A percentile compares a stretch with the other conserved stretches of the same genome.
These are phyloP conservation scores for Xerocomus nothofagi DNA, from an alignment of 1,284 basidiomycete species.

Conservation along the genomic window DNA sequence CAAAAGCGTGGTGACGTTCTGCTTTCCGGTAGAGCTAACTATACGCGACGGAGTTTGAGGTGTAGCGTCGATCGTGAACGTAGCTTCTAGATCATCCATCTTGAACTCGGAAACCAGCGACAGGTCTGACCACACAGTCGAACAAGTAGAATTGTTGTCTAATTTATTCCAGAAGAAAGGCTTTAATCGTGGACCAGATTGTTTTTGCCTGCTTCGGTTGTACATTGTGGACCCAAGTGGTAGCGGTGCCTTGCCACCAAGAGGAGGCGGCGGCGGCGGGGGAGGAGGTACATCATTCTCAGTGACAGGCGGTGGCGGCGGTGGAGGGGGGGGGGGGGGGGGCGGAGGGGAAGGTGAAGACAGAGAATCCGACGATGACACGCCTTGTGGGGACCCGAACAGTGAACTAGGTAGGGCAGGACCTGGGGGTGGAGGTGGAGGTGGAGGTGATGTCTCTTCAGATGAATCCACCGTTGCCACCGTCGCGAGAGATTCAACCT, in stretches of 20 bases:
- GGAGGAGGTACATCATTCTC: constrained; percentile 14
- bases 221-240: constrained; percentile 33
- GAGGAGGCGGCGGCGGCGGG: constrained; percentile 37
- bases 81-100: constrained; percentile 71
- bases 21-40: constrained; percentile 50
- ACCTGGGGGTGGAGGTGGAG: constrained; percentile 8
- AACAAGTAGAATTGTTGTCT: constrained; percentile 39
- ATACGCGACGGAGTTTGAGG: constrained; percentile 45
- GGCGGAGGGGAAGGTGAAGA: constrained; percentile 12
- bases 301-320: constrained; percentile 32
- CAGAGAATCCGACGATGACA: constrained; percentile 13
- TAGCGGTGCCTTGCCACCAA: constrained; percentile 28
- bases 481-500: constrained; percentile 4
- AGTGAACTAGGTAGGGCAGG: constrained; percentile 9
- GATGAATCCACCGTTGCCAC: constrained; percentile 1
- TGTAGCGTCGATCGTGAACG: constrained; percentile 64
- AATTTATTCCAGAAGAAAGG: constrained; percentile 93
- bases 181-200: constrained; percentile 56
- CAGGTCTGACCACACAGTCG: constrained; percentile 75
- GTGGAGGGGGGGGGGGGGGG: constrained; percentile 14
- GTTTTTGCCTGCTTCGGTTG: constrained; percentile 33
- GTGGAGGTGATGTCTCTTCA: constrained; percentile 6
- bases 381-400: constrained; percentile 17
- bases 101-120: constrained; percentile 46
- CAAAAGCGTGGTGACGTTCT: constrained; percentile 67